Percentiles rank a stretch among this genome's conserved stretches.
Evolutionary conservation across 129 eudicot species (phyloP).

Genomic region (Ambrosia trifida): DNA sequence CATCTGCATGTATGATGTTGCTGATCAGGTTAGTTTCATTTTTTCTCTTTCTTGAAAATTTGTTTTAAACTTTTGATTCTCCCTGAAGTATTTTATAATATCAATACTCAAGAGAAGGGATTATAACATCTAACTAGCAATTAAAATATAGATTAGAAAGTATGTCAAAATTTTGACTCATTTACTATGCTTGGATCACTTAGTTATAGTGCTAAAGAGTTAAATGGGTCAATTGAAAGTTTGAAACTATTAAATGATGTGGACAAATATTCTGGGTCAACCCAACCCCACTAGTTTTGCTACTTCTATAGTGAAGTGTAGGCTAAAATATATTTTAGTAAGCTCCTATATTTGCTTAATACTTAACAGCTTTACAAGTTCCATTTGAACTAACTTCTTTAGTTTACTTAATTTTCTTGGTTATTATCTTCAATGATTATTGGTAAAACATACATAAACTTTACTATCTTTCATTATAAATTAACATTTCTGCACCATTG

Average conservation of each 20-base stretch:
- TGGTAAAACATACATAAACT: not conserved
- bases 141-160: not conserved
- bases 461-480: not conserved
- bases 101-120: not conserved
- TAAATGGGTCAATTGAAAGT: not conserved
- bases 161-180: not conserved
- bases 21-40: slow-evolving; percentile 77
- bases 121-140: slow-evolving; percentile 7
- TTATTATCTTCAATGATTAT: not conserved
- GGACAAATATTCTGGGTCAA: too few species aligned
- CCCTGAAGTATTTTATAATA: not conserved
- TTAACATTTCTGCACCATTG: not conserved
- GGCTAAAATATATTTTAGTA: not conserved
- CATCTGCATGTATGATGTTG: slow-evolving; percentile 95
- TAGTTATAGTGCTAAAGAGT: not conserved
- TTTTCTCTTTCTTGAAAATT: not conserved
- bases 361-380: not conserved
- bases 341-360: not conserved
- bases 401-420: not conserved
- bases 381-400: not conserved
- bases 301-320: too few species aligned
- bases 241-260: too few species aligned
- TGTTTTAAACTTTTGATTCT: not conserved
- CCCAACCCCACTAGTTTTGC: too few species aligned
- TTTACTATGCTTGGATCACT: not conserved